phyloP scores from a whole-genome alignment of 169 alveolate genomes.

The Babesia gibsoni region DNA sequence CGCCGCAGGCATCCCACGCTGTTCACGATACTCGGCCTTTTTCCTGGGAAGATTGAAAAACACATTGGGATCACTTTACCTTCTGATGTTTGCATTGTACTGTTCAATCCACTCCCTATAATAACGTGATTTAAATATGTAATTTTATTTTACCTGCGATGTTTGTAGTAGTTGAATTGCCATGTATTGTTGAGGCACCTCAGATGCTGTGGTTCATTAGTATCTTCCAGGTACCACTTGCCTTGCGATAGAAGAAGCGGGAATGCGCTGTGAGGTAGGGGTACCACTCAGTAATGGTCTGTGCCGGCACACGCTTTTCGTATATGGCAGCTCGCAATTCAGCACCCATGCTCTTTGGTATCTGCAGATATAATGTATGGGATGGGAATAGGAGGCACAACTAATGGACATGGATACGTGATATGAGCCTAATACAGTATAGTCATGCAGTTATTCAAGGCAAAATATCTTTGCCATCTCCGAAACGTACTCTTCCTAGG shows the following conservation, averaged over 20 bases:
- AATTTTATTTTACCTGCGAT: conserved; percentile 34
- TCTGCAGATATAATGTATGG: no score
- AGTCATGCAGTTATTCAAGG: neutral
- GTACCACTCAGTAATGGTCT: conserved; percentile 71
- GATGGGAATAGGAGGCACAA: no score
- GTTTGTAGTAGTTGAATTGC: conserved; percentile 65
- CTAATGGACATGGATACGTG: no score
- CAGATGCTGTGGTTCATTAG: conserved; percentile 41
- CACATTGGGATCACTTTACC: conserved; percentile 3
- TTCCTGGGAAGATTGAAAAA: neutral
- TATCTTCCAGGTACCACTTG: conserved; percentile 9
- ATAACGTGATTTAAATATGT: neutral
- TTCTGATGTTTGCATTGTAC: conserved; percentile 47
- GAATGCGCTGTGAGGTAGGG: conserved; percentile 76
- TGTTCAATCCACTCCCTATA: conserved; percentile 62
- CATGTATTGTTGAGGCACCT: conserved; percentile 51
- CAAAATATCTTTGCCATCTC: neutral
- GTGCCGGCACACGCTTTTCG: conserved; percentile 66
- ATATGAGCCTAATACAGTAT: no score
- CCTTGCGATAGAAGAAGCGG: conserved; percentile 68
- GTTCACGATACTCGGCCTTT: conserved; percentile 7
- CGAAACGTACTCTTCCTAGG: conserved; percentile 64
- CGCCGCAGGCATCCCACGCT: neutral
- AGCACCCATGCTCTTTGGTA: conserved; percentile 73
- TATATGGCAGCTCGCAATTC: conserved; percentile 68